A percentile compares a stretch with the other conserved stretches of the same genome.
Evolutionary conservation across 1,139 yeast species (phyloP).

Genomic region (Hemisphaericaspora lyxosophila): DNA sequence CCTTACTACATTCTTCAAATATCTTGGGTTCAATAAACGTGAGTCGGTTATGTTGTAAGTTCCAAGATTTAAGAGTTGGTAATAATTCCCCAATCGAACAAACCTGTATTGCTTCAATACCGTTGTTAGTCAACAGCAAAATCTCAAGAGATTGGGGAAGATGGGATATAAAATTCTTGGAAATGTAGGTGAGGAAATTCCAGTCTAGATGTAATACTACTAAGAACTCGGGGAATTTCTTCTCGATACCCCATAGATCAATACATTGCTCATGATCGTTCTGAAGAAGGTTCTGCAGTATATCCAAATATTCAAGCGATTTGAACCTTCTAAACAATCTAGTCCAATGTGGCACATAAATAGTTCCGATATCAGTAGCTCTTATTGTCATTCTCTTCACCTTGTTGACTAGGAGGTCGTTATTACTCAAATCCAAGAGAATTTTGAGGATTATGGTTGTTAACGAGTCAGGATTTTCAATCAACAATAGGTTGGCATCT

Average conservation of each 20-base stretch:
- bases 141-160: conserved; percentile 30
- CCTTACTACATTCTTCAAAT: conserved; percentile 10
- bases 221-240: conserved; percentile 32
- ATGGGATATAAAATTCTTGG: conserved; percentile 21
- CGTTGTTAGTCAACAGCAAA: conserved; percentile 19
- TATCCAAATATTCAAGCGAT: conserved; percentile 23
- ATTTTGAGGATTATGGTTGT: conserved; percentile 15
- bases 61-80: conserved; percentile 19
- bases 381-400: conserved; percentile 25
- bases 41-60: conserved; percentile 18
- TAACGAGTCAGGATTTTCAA: conserved; percentile 16
- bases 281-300: conserved; percentile 29
- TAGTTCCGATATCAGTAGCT: conserved; percentile 39
- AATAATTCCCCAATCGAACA: conserved; percentile 14
- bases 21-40: conserved; percentile 16
- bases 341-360: conserved; percentile 35
- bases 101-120: conserved; percentile 12
- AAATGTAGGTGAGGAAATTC: conserved; percentile 25
- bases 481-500: conserved; percentile 28
- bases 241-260: conserved; percentile 26
- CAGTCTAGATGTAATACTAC: conserved; percentile 24
- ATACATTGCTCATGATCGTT: conserved; percentile 12
- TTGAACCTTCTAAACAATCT: conserved; percentile 27
- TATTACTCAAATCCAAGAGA: conserved; percentile 11
- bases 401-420: conserved; percentile 18